Base-by-base conservation (phyloP, 2,329 filamentous ascomycete species). In the Aureobasidium sp. region DNA sequence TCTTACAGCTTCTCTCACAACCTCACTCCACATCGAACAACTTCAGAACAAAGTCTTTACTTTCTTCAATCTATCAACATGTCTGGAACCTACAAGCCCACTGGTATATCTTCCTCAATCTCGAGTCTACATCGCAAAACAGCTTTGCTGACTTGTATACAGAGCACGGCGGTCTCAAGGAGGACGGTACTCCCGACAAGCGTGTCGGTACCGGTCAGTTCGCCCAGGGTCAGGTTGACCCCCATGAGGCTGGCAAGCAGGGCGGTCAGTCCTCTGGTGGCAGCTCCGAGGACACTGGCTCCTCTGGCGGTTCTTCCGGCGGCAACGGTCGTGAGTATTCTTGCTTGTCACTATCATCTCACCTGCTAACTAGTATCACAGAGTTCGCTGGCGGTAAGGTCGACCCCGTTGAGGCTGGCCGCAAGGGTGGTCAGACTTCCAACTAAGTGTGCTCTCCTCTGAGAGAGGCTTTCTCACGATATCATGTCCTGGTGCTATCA, bases 121-220 rank as follows among this genome's bases (percentile, higher is more conserved):
- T 31, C n/a, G 9, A 34, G 8, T n/a, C 22, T 8, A 12, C 22
- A 25, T 12, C 2, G 44, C n/a, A 9, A 36, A 5, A 11, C 36
- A 3, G n/a, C 7, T 25, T 29, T 25, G n/a, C 61, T 67, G 41
- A 64, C 47, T 49, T 12, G 15, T n/a, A 34, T 14, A 25, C 62
- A 74, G 74, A 78, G 70, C 74, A 77, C 67, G 72, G 70, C 66
- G 76, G 75, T 63, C 72, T 77, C 63, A 74, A 74, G 66, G 69
- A 77, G 67, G 75, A 78, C 66, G 75, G 76, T 57, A 72, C 73
- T 56, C 74, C 73, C 58, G 76, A 77, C 65, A 69, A 73, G 67
- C 72, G 76, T 63, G 74, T 77, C 55, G 72, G 71, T 59, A 77
- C 75, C 62, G 75, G 75, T 59, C 62, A 75, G 66, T 77, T 77